These are phyloP conservation scores for Cyberlindnera xylosilytica DNA, from an alignment of 805 yeast genomes.

Conservation along the genomic window DNA sequence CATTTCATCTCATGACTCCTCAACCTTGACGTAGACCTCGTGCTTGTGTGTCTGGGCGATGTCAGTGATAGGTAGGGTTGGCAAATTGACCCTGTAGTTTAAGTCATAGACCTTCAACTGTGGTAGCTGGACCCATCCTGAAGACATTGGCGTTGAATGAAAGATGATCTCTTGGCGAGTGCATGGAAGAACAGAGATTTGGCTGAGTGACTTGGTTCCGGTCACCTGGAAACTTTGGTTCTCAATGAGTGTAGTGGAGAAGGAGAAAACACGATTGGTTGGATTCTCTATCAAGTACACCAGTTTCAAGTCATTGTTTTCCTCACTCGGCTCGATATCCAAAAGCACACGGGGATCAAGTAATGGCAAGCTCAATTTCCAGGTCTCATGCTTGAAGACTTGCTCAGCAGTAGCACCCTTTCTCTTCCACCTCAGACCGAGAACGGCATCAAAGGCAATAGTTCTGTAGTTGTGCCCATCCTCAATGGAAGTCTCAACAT, in stretches of 20 bases:
- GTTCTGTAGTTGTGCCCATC: conserved; percentile 39
- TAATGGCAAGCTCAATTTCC: conserved; percentile 57
- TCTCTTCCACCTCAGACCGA: conserved; percentile 35
- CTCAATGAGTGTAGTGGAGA: conserved; percentile 45
- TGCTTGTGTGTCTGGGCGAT: conserved; percentile 27
- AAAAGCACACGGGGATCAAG: conserved; percentile 69
- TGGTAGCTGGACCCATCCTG: conserved; percentile 46
- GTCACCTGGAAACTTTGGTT: conserved; percentile 34
- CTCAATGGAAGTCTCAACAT: conserved; percentile 33
- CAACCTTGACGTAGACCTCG: conserved; percentile 21
- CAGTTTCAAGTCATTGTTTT: conserved; percentile 29
- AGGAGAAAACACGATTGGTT: conserved; percentile 64
- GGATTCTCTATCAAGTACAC: conserved; percentile 69
- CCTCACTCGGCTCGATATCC: conserved; percentile 27
- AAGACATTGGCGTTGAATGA: conserved; percentile 18
- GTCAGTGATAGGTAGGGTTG: conserved; percentile 42
- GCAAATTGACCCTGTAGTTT: conserved; percentile 61
- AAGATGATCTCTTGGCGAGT: conserved; percentile 44
- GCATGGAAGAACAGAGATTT: conserved; percentile 52
- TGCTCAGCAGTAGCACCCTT: conserved; percentile 24
- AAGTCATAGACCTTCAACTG: conserved; percentile 63
- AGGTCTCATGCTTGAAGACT: conserved; percentile 34
- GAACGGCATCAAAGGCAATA: conserved; percentile 30
- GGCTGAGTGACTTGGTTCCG: conserved; percentile 30
- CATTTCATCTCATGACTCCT: conserved; percentile 1